Evolutionary conservation across 208 protist genomes (phyloP).

Genomic region (Trypanosoma brucei): DNA sequence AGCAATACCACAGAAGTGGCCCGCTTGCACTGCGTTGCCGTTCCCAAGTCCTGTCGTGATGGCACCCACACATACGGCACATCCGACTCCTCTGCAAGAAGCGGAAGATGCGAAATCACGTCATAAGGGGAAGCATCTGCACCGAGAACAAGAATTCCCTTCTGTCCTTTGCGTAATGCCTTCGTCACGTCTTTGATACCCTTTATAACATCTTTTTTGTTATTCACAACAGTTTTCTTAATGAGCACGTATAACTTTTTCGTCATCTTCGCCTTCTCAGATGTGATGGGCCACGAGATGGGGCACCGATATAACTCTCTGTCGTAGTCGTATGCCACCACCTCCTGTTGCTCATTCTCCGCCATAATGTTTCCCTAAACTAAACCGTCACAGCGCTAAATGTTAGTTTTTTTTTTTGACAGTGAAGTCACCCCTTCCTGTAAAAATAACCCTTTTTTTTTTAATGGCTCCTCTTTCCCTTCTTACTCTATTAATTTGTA

Average conservation of each 20-base stretch:
- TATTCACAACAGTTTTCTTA: slow-evolving; percentile 84
- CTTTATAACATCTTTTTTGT: slow-evolving; percentile 89
- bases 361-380: slow-evolving; percentile 2
- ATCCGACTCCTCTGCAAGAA: slow-evolving; percentile 89
- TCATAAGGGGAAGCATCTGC: slow-evolving; percentile 91
- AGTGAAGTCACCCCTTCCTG: too few species aligned
- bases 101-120: slow-evolving; percentile 92
- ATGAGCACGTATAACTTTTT: slow-evolving; percentile 93
- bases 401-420: too few species aligned
- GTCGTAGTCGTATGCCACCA: slow-evolving; percentile 89
- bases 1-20: slow-evolving; percentile 91
- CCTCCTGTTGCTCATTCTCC: slow-evolving; percentile 29
- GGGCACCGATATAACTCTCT: slow-evolving; percentile 90
- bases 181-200: slow-evolving; percentile 94
- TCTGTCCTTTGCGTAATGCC: slow-evolving; percentile 89
- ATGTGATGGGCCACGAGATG: slow-evolving; percentile 85
- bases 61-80: slow-evolving; percentile 93
- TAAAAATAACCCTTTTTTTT: too few species aligned
- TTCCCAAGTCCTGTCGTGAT: slow-evolving; percentile 89
- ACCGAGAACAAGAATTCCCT: slow-evolving; percentile 87
- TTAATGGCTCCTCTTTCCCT: too few species aligned
- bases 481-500: too few species aligned
- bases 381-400: not conserved
- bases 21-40: slow-evolving; percentile 90
- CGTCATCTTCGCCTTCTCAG: slow-evolving; percentile 92